Evolutionary conservation across 2,329 filamentous ascomycete species (phyloP).

Genomic region (Trichoderma aggressivum): DNA sequence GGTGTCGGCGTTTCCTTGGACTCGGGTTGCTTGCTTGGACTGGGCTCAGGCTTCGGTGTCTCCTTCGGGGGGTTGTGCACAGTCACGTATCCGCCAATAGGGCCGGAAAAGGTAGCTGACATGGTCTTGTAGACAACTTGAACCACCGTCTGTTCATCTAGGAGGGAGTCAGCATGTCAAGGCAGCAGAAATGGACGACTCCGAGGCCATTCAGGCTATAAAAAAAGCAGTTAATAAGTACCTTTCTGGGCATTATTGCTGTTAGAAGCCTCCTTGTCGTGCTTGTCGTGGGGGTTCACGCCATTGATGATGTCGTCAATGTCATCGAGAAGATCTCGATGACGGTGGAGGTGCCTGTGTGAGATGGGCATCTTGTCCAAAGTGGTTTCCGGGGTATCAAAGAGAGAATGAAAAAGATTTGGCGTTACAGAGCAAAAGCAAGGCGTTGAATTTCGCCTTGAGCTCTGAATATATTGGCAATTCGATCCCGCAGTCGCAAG

Average conservation of each 20-base stretch:
- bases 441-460: conserved; percentile 22
- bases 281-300: conserved; percentile 2
- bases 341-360: conserved; percentile 30
- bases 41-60: background rate
- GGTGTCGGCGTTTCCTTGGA: background rate
- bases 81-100: conserved; percentile 42
- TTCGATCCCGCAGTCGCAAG: conserved; percentile 1
- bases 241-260: background rate
- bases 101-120: conserved; percentile 40
- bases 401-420: background rate
- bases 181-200: background rate
- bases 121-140: conserved; percentile 43
- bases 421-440: background rate
- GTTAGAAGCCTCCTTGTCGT: background rate
- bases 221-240: background rate
- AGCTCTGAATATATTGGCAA: conserved; percentile 17
- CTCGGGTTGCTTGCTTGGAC: conserved; percentile 16
- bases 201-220: background rate
- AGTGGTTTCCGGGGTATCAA: conserved; percentile 5
- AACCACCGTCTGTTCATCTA: conserved; percentile 24
- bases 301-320: conserved; percentile 28
- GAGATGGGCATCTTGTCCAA: conserved; percentile 30
- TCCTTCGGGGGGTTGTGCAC: conserved; percentile 23
- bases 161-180: background rate
- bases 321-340: conserved; percentile 28